phyloP scores from a whole-genome alignment of 2,329 filamentous ascomycete species.

The Emergomyces pasteurianus region DNA sequence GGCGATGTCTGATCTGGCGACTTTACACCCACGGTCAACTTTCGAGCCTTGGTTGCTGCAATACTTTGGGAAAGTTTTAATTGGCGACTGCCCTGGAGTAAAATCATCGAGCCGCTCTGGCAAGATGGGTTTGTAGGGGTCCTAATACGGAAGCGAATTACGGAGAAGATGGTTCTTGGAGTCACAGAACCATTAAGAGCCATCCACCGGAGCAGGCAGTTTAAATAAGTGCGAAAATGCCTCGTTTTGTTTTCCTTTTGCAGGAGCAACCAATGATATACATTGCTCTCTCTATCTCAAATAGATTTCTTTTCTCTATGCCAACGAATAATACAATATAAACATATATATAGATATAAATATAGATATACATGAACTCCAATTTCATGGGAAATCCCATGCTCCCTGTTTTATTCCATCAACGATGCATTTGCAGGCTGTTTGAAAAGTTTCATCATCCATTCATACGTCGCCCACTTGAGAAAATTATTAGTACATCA shows the following conservation, averaged over 20 bases:
- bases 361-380: not conserved
- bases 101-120: not conserved
- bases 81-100: not conserved
- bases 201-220: not conserved
- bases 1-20: not conserved
- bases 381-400: not conserved
- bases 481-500: constrained; percentile 5
- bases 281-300: not conserved
- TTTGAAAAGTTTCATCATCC: constrained; percentile 52
- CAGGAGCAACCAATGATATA: not conserved
- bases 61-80: not conserved
- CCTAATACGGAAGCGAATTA: too few species aligned
- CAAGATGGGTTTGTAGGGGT: not conserved
- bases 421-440: constrained; percentile 1
- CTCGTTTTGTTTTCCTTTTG: not conserved
- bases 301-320: not conserved
- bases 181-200: not conserved
- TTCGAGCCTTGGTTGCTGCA: not conserved
- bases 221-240: not conserved
- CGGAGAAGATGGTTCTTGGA: not conserved
- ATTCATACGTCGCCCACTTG: constrained; percentile 84
- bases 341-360: not conserved
- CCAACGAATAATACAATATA: not conserved
- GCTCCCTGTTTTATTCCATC: not conserved
- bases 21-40: not conserved